Evolutionary conservation across 2,329 filamentous ascomycete genomes (phyloP), one percentile per base, ranked within the genome.

Genomic region (Botrytis medusae): DNA sequence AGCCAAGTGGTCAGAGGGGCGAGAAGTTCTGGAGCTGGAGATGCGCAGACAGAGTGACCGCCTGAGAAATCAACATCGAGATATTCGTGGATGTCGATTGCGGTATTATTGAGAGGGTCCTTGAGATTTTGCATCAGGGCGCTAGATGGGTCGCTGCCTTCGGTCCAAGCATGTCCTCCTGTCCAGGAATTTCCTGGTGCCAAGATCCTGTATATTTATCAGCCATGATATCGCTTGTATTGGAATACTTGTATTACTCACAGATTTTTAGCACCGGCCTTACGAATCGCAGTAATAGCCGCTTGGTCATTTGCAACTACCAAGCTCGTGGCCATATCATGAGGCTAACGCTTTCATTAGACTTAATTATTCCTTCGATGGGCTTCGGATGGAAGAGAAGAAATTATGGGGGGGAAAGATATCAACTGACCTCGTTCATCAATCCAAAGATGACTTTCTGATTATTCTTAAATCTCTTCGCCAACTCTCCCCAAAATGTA

Each of bases 31-130:
- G 81, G 81, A 1, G 83, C 82, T 10, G 81, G 81, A 63, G 81
- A 80, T n/a, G 82, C 81, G 76, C 83, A 85, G n/a, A 81, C 81
- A 12, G 80, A 74, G 75, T 86, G 84, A 0, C 78, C 75, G 42
- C 86, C 85, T 61, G 83, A 85, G 72, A 82, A 87, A 76, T 86
- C 85, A 42, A 80, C 79, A 76, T 87, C 85, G n/a, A 86, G 82
- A 77, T 87, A 86, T 77, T 86, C 83, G 78, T 87, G 85, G 77
- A 86, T 85, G 75, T 87, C 85, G 65, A 87, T 83, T 7, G 84
- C 85, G 29, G 83, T 84, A 78, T 87, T 87, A 70, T 84, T 83
- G 6, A 81, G 72, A 14, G 85, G 84, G 74, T 87, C 86, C n/a
- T 74, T 78, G 69, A 86, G 83, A 72, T 83, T 79, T 72, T 83